phyloP scores from a whole-genome alignment of 2,329 filamentous ascomycete species.

The Venturia aucupariae region DNA sequence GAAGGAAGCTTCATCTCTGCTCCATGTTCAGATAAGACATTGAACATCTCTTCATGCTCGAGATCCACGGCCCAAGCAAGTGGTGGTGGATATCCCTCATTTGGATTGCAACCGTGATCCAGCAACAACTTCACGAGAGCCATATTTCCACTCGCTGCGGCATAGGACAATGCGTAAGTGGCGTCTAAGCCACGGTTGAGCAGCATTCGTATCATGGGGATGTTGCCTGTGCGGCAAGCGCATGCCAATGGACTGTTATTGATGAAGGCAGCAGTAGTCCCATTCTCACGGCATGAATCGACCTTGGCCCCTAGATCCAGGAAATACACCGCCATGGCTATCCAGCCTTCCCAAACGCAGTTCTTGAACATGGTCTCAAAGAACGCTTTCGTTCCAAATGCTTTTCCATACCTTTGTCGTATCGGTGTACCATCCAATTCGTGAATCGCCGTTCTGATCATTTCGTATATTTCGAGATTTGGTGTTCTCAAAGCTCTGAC shows the following conservation, averaged over 20 bases:
- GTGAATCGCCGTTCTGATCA: background rate
- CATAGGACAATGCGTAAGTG: background rate
- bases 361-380: background rate
- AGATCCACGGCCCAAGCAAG: background rate
- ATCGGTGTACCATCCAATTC: background rate
- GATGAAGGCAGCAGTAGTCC: background rate
- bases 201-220: background rate
- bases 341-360: background rate
- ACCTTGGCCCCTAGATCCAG: background rate
- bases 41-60: background rate
- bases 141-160: background rate
- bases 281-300: background rate
- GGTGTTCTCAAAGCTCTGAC: background rate
- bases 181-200: background rate
- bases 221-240: background rate
- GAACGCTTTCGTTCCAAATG: background rate
- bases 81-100: background rate
- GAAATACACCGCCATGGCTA: background rate
- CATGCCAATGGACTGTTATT: background rate
- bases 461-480: background rate
- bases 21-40: background rate
- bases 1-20: background rate
- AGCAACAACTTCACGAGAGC: background rate
- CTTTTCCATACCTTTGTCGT: background rate
- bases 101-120: conserved; percentile 3